These are phyloP conservation scores for Jacaranda mimosifolia DNA, from an alignment of 257 asterid genomes.

Conservation along the genomic window DNA sequence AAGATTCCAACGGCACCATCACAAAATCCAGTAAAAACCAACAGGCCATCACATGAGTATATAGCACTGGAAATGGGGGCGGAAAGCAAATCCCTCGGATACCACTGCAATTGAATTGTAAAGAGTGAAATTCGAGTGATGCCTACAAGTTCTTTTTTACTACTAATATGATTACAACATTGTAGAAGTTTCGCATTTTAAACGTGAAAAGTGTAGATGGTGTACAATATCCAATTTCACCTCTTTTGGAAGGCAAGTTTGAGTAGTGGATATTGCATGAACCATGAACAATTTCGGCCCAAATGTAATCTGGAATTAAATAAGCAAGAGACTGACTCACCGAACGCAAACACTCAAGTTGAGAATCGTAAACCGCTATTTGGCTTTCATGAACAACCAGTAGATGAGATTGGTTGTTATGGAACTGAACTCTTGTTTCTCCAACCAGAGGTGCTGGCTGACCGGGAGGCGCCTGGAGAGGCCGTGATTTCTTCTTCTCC, in stretches of 20 bases:
- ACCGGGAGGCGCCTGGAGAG: conserved; percentile 83
- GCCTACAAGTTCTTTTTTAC: background rate
- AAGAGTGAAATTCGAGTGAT: background rate
- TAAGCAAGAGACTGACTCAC: conserved; percentile 51
- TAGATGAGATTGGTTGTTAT: conserved; percentile 82
- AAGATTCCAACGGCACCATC: conserved; percentile 94
- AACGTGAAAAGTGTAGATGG: background rate
- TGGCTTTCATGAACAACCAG: conserved; percentile 91
- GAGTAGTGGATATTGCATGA: conserved; percentile 7
- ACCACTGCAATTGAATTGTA: conserved; percentile 66
- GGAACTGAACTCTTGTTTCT: conserved; percentile 91
- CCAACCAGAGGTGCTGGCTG: conserved; percentile 68
- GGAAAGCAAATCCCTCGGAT: conserved; percentile 83
- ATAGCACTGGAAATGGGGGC: conserved; percentile 82
- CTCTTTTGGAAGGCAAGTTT: background rate
- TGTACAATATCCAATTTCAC: background rate
- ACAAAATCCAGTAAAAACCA: conserved; percentile 76
- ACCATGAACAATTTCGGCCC: background rate
- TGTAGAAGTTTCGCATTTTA: background rate
- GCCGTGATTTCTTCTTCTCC: conserved; percentile 87
- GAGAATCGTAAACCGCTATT: conserved; percentile 77
- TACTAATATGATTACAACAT: background rate
- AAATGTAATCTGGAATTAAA: background rate
- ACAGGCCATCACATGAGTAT: conserved; percentile 82
- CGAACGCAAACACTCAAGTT: conserved; percentile 81